Base-by-base conservation (phyloP, 2,329 filamentous ascomycete species). In the Endoconidiophora laricicola region DNA sequence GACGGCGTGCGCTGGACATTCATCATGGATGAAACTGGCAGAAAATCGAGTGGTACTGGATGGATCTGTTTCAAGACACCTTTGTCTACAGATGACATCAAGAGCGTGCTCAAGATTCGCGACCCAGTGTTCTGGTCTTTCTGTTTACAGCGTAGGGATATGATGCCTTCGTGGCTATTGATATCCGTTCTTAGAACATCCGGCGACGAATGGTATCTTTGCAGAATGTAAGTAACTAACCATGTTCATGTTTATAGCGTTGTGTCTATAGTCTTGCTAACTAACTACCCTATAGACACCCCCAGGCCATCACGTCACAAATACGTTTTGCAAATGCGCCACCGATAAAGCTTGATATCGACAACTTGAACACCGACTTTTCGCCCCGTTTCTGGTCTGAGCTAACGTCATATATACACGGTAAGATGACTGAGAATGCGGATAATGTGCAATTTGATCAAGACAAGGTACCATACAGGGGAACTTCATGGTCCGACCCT, bases 131-230 rank as follows among this genome's bases (percentile, higher is more conserved):
- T 79, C 53, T 77, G 80, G 52, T 69, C 75, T 36, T 68, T 79
- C 14, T 83, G 87, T 66, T 79, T 93, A 55, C 76, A 73, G 58
- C 80, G 79, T 57, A 69, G 69, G 52, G 78, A 76, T n/a, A 94
- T 88, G 85, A 71, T 71, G 7, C 61, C 73, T 12, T 68, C 74
- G 48, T 94, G 86, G 84, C 76, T 80, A 55, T 66, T 93, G 38
- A 79, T 80, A 56, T 72, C 83, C 43, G 78, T 78, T 48, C 72
- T 86, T 60, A 79, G 81, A 60, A 70, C 83, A 59, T 71, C 73
- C 58, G 84, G 85, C 48, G 84, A 91, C 60, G 73, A 73, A 54
- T 94, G 85, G 84, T 88, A 81, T 78, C 67, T 88, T 53, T 68
- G 86, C 49, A 73, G 81, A 62, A 62, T 76, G 72, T 79, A 66